Base-by-base conservation (phyloP, 2,329 filamentous ascomycete species). In the Claviceps maximensis region DNA sequence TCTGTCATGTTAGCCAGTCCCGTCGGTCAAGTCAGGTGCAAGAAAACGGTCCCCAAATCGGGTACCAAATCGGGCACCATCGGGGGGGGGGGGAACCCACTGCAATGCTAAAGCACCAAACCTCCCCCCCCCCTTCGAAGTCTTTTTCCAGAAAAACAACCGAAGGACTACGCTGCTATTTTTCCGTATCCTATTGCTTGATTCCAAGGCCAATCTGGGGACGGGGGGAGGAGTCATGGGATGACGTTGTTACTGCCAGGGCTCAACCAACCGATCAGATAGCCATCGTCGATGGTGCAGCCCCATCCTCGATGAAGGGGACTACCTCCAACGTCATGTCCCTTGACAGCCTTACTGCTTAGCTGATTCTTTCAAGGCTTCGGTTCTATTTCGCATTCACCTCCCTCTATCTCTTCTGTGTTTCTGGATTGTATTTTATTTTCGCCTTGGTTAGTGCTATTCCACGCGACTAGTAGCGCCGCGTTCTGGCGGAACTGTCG, bases 231-330 rank as follows among this genome's bases (percentile, higher is more conserved):
- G 47, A 46, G 47, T 53, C 47, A 53, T 48, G 55, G 25, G 19
- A 53, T 56, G 51, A 55, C 48, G 53, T 53, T 56, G 29, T 17
- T 19, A 31, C 4, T 29, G 36, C 51, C 44, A 53, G 49, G 52
- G 50, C 54, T 53, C 38, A 40, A 13, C 19, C n/a, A 47, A 29
- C 12, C 25, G 29, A 53, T 38, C 19, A 53, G 38, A 29, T 29
- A 41, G 38, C 19, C 50, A 57, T 58, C 49, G 54, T 54, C 54
- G 57, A 58, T 58, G 51, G 52, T 49, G 40, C 49, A 44, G 50
- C 54, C 53, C 27, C 31, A 27, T 52, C 13, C 41, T 50, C 42
- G 50, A 55, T 49, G n/a, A 8, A 21, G 33, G 25, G 33, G 25
- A 52, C 29, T 53, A 42, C 50, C 27, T 48, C 13, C 13, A 42